Evolutionary conservation across 176 grass and related monocot genomes (phyloP), one percentile per base, ranked within the genome.

Genomic region (Eleusine indica): DNA sequence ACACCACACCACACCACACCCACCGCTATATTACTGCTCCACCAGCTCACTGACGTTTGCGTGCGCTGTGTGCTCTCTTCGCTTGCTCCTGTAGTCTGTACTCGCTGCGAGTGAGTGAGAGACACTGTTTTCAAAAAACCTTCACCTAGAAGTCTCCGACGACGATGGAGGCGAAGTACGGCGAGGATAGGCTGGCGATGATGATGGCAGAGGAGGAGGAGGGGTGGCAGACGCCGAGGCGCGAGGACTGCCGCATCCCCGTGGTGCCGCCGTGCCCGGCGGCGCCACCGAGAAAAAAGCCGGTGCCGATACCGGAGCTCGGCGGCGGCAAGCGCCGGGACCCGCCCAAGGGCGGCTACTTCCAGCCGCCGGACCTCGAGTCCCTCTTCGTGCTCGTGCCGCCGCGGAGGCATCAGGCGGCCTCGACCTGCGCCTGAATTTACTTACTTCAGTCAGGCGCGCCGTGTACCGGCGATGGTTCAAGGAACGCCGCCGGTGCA

Each of bases 321-420:
- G 52, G 29, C 6, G 77, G 58, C 46, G 1, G 44, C 7, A 87
- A 80, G 74, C 78, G 78, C 28, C 48, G 82, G 48, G 81, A 51
- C 4, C 90, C 90, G 29, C 95, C 92, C 42, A 89, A 91, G 88
- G 93, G 72, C 2, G 95, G 84, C 0, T 97, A 92, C 86, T 97
- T 94, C 78, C 78, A 94, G 69, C 92, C 90, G 78, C 92, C 92
- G 52, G 95, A 97, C 73, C 87, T 97, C 35, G 95, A 97, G 86
- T 75, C 86, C 15, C 66, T 97, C 16, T 94, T 97, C 86, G 22
- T 74, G 74, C 71, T 77, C 43, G 74, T 73, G 65, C 86, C 85
- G 80, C 80, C 46, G 57, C 80, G 88, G 67, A 78, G 83, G 75
- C 86, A 86, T 12, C 7, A 3, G 21, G 83, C 76, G 44, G 84